These are phyloP conservation scores for Phyllostachys edulis DNA, from an alignment of 176 grass and related monocot species.

Conservation along the genomic window DNA sequence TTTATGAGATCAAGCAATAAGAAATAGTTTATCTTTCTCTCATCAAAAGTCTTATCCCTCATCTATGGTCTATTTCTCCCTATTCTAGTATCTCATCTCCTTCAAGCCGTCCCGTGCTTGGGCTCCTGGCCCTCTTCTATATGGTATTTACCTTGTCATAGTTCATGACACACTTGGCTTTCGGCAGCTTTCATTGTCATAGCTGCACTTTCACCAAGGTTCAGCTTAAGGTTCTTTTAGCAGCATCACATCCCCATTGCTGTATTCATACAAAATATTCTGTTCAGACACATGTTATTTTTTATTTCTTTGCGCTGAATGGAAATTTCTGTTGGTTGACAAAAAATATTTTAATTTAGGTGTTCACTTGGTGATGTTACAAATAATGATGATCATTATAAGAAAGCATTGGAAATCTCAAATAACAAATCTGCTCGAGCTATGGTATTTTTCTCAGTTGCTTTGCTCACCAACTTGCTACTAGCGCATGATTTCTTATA, in stretches of 20 bases:
- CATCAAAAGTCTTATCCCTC: too few species aligned
- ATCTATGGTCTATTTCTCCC: too few species aligned
- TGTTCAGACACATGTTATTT: not conserved
- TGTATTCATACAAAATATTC: not conserved
- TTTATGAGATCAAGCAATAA: too few species aligned
- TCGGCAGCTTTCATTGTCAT: too few species aligned
- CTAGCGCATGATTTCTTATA: not conserved
- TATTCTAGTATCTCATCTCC: too few species aligned
- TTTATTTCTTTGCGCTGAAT: not conserved
- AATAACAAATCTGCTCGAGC: conserved; percentile 89
- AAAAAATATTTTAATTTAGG: conserved; percentile 50
- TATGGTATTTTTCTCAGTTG: conserved; percentile 52
- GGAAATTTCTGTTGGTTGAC: not conserved
- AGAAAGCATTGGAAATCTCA: conserved; percentile 91
- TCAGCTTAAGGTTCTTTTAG: not conserved
- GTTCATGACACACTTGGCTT: too few species aligned
- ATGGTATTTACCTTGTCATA: too few species aligned
- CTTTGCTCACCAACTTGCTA: conserved; percentile 16
- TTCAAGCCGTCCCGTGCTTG: too few species aligned
- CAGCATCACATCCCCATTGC: not conserved
- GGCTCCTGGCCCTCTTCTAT: too few species aligned
- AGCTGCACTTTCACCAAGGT: not conserved
- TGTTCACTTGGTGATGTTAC: conserved; percentile 95
- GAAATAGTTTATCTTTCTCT: too few species aligned
- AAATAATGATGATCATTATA: conserved; percentile 72